phyloP scores from a whole-genome alignment of 441 rosid species.

The Populus trichocarpa region DNA sequence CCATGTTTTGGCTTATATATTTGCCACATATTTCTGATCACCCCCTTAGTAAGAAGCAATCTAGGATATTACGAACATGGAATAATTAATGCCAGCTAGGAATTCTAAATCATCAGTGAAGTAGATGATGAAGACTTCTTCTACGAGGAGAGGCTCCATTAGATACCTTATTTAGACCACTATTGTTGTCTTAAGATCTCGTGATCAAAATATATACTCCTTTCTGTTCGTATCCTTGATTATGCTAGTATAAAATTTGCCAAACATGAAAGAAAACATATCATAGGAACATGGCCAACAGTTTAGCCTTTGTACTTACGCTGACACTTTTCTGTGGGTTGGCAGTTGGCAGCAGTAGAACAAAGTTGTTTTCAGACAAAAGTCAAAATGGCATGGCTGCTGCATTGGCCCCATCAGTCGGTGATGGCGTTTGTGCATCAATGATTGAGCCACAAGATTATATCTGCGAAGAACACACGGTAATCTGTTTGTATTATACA shows the following conservation, averaged over 20 bases:
- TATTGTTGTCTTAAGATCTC: neutral
- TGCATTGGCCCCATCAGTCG: neutral
- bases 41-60: no score
- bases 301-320: conserved; percentile 14
- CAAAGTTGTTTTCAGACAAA: conserved; percentile 17
- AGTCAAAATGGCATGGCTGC: neutral
- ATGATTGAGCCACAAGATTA: conserved; percentile 38
- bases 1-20: neutral
- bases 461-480: conserved; percentile 41
- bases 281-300: conserved; percentile 17
- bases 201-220: conserved; percentile 12
- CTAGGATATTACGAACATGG: no score
- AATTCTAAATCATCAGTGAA: no score
- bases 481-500: neutral
- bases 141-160: neutral
- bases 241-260: conserved; percentile 13
- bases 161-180: conserved; percentile 4
- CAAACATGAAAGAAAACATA: neutral
- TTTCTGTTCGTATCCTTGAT: conserved; percentile 15
- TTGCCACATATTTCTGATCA: neutral
- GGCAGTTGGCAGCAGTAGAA: conserved; percentile 34
- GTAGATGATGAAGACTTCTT: no score
- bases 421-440: conserved; percentile 40
- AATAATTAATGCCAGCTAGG: no score
- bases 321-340: conserved; percentile 31